Conservation (phyloP, 1,284 basidiomycete genomes). For the Porodaedalea pini region DNA sequence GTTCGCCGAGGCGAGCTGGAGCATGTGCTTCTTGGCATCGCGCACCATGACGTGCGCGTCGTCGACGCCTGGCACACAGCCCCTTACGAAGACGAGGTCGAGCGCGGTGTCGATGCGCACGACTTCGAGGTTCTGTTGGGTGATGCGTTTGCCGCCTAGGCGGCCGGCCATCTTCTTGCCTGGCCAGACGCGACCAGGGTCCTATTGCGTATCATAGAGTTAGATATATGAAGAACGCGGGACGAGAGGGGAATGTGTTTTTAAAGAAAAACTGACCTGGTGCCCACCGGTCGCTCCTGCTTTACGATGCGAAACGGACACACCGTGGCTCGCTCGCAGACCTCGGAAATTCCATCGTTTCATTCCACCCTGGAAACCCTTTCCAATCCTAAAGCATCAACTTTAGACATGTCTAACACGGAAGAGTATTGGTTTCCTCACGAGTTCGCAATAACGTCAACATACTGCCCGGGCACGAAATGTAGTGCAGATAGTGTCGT, state of each 20-base stretch:
- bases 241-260: not conserved
- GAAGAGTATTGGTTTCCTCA: conserved; percentile 38
- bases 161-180: conserved; percentile 99
- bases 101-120: conserved; percentile 84
- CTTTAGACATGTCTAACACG: conserved; percentile 4
- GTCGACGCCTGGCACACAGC: conserved; percentile 72
- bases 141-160: conserved; percentile 82
- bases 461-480: conserved; percentile 96
- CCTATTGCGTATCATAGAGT: conserved; percentile 51
- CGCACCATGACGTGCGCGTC: conserved; percentile 70
- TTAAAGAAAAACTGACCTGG: conserved; percentile 56
- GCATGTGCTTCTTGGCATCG: conserved; percentile 85
- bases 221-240: conserved; percentile 12
- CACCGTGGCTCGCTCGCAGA: conserved; percentile 92
- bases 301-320: conserved; percentile 91
- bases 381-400: conserved; percentile 72
- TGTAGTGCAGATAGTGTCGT: conserved; percentile 89
- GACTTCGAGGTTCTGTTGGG: conserved; percentile 87
- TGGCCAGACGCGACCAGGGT: conserved; percentile 91
- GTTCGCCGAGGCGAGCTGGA: conserved; percentile 56
- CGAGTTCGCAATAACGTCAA: conserved; percentile 93
- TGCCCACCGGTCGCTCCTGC: conserved; percentile 93
- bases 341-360: conserved; percentile 95
- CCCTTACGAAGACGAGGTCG: conserved; percentile 84
- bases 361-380: conserved; percentile 97